Percentiles rank a stretch among this genome's conserved stretches.
These are phyloP conservation scores for Lophiotrema nucula DNA, from an alignment of 495 filamentous ascomycete species.

Conservation along the genomic window DNA sequence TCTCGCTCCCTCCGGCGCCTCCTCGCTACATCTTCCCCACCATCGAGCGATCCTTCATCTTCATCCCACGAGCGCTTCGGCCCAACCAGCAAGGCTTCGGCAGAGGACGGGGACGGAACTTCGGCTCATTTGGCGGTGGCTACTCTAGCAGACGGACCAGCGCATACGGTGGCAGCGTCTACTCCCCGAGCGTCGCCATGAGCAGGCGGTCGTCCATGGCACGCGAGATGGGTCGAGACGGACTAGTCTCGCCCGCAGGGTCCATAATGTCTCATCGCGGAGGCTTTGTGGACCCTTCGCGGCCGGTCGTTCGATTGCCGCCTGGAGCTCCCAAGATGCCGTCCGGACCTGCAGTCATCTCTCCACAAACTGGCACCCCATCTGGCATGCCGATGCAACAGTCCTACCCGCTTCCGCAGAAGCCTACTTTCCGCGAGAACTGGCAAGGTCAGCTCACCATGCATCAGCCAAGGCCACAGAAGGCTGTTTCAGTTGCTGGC, in stretches of 20 bases:
- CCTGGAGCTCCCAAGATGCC: slow-evolving; percentile 49
- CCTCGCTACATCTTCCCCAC: slow-evolving; percentile 89
- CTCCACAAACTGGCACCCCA: slow-evolving; percentile 37
- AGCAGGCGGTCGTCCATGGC: slow-evolving; percentile 89
- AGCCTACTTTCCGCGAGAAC: slow-evolving; percentile 75
- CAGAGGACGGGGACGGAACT: slow-evolving; percentile 68
- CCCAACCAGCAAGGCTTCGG: slow-evolving; percentile 84
- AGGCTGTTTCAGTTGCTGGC: slow-evolving; percentile 87
- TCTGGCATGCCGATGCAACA: slow-evolving; percentile 53
- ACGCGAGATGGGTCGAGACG: slow-evolving; percentile 69
- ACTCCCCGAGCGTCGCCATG: slow-evolving; percentile 87
- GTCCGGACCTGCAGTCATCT: slow-evolving; percentile 8
- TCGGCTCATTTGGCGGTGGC: slow-evolving; percentile 58
- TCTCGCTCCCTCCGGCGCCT: slow-evolving; percentile 76
- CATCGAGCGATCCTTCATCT: slow-evolving; percentile 89
- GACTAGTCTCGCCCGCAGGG: slow-evolving; percentile 71
- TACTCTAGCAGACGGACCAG: slow-evolving; percentile 73
- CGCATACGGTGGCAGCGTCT: slow-evolving; percentile 75
- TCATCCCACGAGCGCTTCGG: slow-evolving; percentile 89
- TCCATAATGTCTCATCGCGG: slow-evolving; percentile 69
- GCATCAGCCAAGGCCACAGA: slow-evolving; percentile 95
- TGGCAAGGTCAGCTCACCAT: slow-evolving; percentile 75
- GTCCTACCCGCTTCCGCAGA: slow-evolving; percentile 60
- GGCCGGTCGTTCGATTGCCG: slow-evolving; percentile 85
- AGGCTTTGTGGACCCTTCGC: slow-evolving; percentile 55